A percentile compares a stretch with the other conserved stretches of the same genome.
phyloP scores from a whole-genome alignment of 805 yeast genomes.

The Lachancea quebecensis region DNA sequence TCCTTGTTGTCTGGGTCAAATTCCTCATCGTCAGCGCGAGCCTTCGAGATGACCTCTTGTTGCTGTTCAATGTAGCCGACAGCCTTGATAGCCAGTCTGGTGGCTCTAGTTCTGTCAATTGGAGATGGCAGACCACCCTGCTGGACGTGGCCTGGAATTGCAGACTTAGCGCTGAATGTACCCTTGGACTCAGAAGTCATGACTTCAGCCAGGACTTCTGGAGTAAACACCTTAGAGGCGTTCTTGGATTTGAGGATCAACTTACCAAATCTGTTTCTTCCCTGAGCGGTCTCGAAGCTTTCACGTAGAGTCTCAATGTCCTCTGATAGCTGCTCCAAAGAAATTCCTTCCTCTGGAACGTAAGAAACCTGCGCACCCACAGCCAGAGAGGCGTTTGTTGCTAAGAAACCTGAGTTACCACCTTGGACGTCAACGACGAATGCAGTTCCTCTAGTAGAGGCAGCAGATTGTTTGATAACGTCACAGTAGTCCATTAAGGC shows the following conservation, averaged over 20 bases:
- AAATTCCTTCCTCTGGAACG: conserved; percentile 79
- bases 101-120: conserved; percentile 84
- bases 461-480: conserved; percentile 88
- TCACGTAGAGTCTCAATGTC: conserved; percentile 67
- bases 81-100: conserved; percentile 84
- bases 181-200: conserved; percentile 72
- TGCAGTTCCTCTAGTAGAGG: conserved; percentile 87
- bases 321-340: conserved; percentile 59
- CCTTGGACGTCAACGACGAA: conserved; percentile 98
- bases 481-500: conserved; percentile 89
- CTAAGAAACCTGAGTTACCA: conserved; percentile 91
- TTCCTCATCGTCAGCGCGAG: conserved; percentile 29
- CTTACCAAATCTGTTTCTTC: conserved; percentile 78
- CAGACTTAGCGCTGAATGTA: conserved; percentile 83
- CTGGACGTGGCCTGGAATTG: conserved; percentile 97
- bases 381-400: conserved; percentile 75
- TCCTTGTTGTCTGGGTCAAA: conserved; percentile 28
- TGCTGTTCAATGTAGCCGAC: conserved; percentile 71
- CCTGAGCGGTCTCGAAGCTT: conserved; percentile 65
- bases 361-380: conserved; percentile 90
- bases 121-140: conserved; percentile 96
- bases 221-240: conserved; percentile 75
- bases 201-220: conserved; percentile 76
- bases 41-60: conserved; percentile 22
- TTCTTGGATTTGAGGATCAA: conserved; percentile 75